phyloP scores from a whole-genome alignment of 495 filamentous ascomycete genomes.

The Arthonia radiata region DNA sequence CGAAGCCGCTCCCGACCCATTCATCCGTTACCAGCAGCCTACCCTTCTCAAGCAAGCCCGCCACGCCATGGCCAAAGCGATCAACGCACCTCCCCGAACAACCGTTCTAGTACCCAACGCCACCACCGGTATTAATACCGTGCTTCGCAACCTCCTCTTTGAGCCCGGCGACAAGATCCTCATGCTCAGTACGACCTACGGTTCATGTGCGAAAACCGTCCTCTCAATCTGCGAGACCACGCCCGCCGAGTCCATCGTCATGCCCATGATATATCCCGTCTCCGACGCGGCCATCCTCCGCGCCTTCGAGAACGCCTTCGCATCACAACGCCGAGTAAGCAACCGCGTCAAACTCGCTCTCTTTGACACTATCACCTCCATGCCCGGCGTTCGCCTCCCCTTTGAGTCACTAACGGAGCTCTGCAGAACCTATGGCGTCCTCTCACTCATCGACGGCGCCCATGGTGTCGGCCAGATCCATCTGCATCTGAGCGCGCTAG shows the following conservation, averaged over 20 bases:
- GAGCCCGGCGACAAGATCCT: constrained; percentile 10
- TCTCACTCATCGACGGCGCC: constrained; percentile 51
- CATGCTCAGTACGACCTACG: constrained; percentile 34
- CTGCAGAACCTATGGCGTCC: constrained; percentile 36
- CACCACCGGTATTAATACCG: constrained; percentile 54
- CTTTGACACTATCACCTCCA: constrained; percentile 54
- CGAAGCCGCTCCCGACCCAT: constrained; percentile 46
- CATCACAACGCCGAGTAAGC: too few species aligned
- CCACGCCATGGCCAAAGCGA: constrained; percentile 30
- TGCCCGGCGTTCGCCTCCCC: constrained; percentile 56
- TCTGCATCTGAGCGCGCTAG: constrained; percentile 34
- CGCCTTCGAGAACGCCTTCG: too few species aligned
- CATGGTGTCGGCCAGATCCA: constrained; percentile 59
- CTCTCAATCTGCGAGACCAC: constrained; percentile 39
- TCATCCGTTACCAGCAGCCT: constrained; percentile 38
- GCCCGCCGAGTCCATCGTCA: constrained; percentile 16
- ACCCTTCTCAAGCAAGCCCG: constrained; percentile 37
- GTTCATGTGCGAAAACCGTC: constrained; percentile 43
- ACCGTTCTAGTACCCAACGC: constrained; percentile 64
- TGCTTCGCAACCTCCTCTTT: constrained; percentile 45
- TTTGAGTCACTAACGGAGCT: constrained; percentile 38
- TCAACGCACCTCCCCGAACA: constrained; percentile 35
- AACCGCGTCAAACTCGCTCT: constrained; percentile 28
- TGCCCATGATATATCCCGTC: too few species aligned
- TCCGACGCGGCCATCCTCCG: constrained; percentile 1